Conservation (phyloP, 2,329 filamentous ascomycete species). For the Talaromyces sp. region DNA sequence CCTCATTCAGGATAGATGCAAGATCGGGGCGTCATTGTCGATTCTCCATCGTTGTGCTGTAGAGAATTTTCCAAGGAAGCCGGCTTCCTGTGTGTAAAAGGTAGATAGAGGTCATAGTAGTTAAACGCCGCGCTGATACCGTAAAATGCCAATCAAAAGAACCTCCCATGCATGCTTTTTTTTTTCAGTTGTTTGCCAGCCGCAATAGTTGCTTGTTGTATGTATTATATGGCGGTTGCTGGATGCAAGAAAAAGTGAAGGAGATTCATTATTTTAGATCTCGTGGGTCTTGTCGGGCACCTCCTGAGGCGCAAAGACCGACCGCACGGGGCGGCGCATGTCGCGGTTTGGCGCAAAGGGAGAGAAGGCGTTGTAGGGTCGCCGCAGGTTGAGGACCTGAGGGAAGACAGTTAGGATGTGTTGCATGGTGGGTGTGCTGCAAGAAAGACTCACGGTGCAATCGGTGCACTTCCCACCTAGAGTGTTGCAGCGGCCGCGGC, state of each 20-base stretch:
- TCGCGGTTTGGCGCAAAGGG: constrained; percentile 13
- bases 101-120: neutral
- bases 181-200: neutral
- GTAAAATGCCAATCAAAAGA: constrained; percentile 11
- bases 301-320: constrained; percentile 4
- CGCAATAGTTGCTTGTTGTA: neutral
- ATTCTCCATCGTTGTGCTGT: neutral
- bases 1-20: neutral
- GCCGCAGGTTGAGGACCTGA: constrained; percentile 12
- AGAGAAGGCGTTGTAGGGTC: constrained; percentile 7
- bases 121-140: constrained; percentile 12
- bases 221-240: neutral
- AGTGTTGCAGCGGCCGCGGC: constrained; percentile 42
- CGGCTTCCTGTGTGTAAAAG: neutral
- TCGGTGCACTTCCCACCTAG: constrained; percentile 40
- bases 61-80: neutral
- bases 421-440: neutral
- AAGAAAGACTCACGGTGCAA: constrained; percentile 35
- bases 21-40: neutral
- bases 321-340: constrained; percentile 8
- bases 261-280: constrained; percentile 5
- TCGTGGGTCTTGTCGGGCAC: constrained; percentile 10
- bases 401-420: neutral
- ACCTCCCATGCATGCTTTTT: constrained; percentile 10
- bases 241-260: neutral